Conservation (phyloP, 2,329 filamentous ascomycete genomes). For the Pseudogymnoascus sp. region DNA sequence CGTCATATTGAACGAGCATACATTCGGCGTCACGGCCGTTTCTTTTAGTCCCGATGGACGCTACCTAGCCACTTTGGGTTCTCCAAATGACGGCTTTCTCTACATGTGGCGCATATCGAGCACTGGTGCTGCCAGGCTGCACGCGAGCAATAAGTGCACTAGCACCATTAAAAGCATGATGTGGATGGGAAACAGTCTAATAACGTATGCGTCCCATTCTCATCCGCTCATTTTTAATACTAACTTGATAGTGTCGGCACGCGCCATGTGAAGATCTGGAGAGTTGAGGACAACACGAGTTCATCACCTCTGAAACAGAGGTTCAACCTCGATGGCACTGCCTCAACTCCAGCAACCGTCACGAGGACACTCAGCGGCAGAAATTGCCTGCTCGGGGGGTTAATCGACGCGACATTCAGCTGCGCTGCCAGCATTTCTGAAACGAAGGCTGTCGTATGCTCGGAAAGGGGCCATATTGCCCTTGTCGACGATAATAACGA, state of each 20-base stretch:
- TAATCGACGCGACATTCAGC: slow-evolving; percentile 79
- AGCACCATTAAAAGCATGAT: slow-evolving; percentile 77
- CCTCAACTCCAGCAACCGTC: slow-evolving; percentile 24
- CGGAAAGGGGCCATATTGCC: slow-evolving; percentile 84
- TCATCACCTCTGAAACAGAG: slow-evolving; percentile 57
- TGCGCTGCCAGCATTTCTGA: slow-evolving; percentile 65
- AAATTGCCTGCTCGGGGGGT: slow-evolving; percentile 73
- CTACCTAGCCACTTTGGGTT: slow-evolving; percentile 80
- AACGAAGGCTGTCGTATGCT: slow-evolving; percentile 70
- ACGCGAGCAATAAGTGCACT: slow-evolving; percentile 88
- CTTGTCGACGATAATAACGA: slow-evolving; percentile 69
- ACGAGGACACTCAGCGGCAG: slow-evolving; percentile 68
- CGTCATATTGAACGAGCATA: slow-evolving; percentile 80
- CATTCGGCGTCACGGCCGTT: slow-evolving; percentile 78
- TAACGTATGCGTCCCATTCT: slow-evolving; percentile 47
- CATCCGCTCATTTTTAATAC: slow-evolving; percentile 1
- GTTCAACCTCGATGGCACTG: slow-evolving; percentile 38
- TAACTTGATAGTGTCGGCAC: slow-evolving; percentile 54
- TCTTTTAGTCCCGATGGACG: slow-evolving; percentile 83
- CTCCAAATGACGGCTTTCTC: slow-evolving; percentile 85
- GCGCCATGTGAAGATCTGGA: slow-evolving; percentile 90
- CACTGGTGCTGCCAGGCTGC: slow-evolving; percentile 67
- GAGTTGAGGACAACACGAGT: slow-evolving; percentile 57
- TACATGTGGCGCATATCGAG: slow-evolving; percentile 82
- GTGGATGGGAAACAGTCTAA: slow-evolving; percentile 76